Percentiles rank a stretch among this genome's conserved stretches.
These are phyloP conservation scores for Triticum timopheevii DNA, from an alignment of 176 grass and related monocot genomes.

Conservation along the genomic window DNA sequence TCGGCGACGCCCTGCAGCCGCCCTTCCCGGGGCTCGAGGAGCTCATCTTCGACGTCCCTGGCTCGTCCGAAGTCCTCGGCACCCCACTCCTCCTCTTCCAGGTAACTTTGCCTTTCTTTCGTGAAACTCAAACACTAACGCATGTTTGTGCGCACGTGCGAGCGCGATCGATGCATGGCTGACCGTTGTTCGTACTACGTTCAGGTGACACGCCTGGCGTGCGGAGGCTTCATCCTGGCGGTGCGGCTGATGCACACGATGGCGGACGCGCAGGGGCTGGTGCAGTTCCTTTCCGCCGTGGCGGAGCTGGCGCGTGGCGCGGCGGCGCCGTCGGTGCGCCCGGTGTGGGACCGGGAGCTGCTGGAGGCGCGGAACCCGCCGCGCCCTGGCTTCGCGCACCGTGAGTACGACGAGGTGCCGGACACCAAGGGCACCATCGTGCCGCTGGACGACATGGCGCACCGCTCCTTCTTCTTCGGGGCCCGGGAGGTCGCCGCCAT, in stretches of 20 bases:
- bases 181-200: background rate
- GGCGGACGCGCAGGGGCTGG: slow-evolving; percentile 52
- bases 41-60: slow-evolving; percentile 68
- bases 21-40: slow-evolving; percentile 71
- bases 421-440: slow-evolving; percentile 77
- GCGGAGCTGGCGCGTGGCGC: slow-evolving; percentile 65
- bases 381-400: slow-evolving; percentile 47
- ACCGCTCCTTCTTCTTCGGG: slow-evolving; percentile 83
- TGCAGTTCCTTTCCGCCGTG: slow-evolving; percentile 54
- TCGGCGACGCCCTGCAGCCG: slow-evolving; percentile 66
- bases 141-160: background rate
- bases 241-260: slow-evolving; percentile 60
- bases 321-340: slow-evolving; percentile 30
- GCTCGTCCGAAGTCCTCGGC: slow-evolving; percentile 52
- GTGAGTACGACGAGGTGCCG: slow-evolving; percentile 71
- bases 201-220: slow-evolving; percentile 67
- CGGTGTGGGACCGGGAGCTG: slow-evolving; percentile 58
- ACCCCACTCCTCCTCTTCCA: slow-evolving; percentile 69
- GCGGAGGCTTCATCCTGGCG: slow-evolving; percentile 64
- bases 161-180: background rate
- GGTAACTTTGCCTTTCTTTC: slow-evolving; percentile 24
- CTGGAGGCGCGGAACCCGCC: slow-evolving; percentile 55
- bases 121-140: background rate
- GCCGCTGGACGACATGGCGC: slow-evolving; percentile 73
- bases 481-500: slow-evolving; percentile 38